Percentiles rank a stretch among this genome's conserved stretches.
These are phyloP conservation scores for Zymoseptoria passerinii DNA, from an alignment of 2,329 filamentous ascomycete genomes.

Conservation along the genomic window DNA sequence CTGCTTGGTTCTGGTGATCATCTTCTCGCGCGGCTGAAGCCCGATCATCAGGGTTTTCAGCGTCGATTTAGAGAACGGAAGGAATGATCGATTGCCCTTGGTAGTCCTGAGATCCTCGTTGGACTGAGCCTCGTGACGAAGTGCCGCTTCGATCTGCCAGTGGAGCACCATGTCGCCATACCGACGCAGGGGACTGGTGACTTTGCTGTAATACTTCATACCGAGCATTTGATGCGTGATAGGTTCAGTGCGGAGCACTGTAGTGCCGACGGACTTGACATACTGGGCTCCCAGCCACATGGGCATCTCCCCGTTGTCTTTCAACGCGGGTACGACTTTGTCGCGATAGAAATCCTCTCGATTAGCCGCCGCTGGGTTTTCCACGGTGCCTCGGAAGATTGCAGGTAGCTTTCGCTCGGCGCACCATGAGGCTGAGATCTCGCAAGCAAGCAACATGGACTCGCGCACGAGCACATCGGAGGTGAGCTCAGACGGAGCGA, in stretches of 20 bases:
- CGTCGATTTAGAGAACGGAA: slow-evolving; percentile 44
- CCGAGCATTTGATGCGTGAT: slow-evolving; percentile 45
- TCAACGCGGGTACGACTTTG: slow-evolving; percentile 31
- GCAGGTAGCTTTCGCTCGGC: slow-evolving; percentile 44
- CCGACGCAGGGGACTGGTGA: slow-evolving; percentile 53
- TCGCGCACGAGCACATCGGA: slow-evolving; percentile 34
- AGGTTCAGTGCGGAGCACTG: slow-evolving; percentile 40
- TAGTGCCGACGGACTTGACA: slow-evolving; percentile 33
- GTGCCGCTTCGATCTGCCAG: slow-evolving; percentile 56
- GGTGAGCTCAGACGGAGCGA: slow-evolving; percentile 12
- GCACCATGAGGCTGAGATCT: slow-evolving; percentile 45
- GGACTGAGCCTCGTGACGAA: slow-evolving; percentile 47
- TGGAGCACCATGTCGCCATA: slow-evolving; percentile 54
- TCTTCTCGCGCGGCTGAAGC: slow-evolving; percentile 36
- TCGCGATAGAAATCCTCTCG: slow-evolving; percentile 24
- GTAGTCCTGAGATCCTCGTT: slow-evolving; percentile 35
- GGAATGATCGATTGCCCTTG: slow-evolving; percentile 20
- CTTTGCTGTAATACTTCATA: slow-evolving; percentile 47
- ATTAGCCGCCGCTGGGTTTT: slow-evolving; percentile 28
- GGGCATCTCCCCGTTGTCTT: slow-evolving; percentile 30
- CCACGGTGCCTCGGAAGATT: slow-evolving; percentile 39
- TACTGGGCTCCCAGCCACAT: slow-evolving; percentile 36
- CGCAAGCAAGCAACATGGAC: slow-evolving; percentile 49
- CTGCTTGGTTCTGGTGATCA: slow-evolving; percentile 34
- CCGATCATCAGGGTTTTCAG: slow-evolving; percentile 44